These are phyloP conservation scores for Jaapia argillacea DNA, from an alignment of 768 basidiomycete species.

Conservation along the genomic window DNA sequence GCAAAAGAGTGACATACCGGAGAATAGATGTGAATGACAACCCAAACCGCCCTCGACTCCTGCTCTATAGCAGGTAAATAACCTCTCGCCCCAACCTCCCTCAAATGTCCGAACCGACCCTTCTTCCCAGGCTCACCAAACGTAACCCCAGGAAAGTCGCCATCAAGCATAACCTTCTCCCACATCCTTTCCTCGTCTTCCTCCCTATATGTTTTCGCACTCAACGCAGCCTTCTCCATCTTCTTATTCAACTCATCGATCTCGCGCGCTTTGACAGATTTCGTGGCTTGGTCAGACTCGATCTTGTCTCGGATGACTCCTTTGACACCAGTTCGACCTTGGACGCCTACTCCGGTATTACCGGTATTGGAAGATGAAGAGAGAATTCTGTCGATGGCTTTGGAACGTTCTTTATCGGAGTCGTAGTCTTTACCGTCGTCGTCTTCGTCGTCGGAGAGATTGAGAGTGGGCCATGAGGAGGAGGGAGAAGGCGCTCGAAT, in stretches of 20 bases:
- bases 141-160: slow-evolving; percentile 15
- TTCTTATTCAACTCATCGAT: slow-evolving; percentile 38
- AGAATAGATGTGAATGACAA: slow-evolving; percentile 81
- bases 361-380: slow-evolving; percentile 24
- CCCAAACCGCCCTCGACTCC: slow-evolving; percentile 62
- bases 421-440: slow-evolving; percentile 32
- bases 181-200: slow-evolving; percentile 49
- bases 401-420: slow-evolving; percentile 29
- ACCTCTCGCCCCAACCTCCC: slow-evolving; percentile 69
- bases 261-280: slow-evolving; percentile 42
- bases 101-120: slow-evolving; percentile 64
- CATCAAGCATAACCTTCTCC: slow-evolving; percentile 36
- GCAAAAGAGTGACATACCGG: slow-evolving; percentile 37
- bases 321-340: slow-evolving; percentile 81
- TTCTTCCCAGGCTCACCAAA: slow-evolving; percentile 26
- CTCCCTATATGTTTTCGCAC: slow-evolving; percentile 67
- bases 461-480: slow-evolving; percentile 33
- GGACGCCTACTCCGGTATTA: slow-evolving; percentile 69
- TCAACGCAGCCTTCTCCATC: slow-evolving; percentile 58
- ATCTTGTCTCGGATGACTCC: slow-evolving; percentile 77
- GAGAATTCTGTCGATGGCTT: slow-evolving; percentile 12
- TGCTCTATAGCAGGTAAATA: slow-evolving; percentile 69
- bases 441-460: slow-evolving; percentile 35
- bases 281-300: slow-evolving; percentile 50
- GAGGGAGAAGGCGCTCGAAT: slow-evolving; percentile 48